These are phyloP conservation scores for Neopestalotiopsis rosae DNA, from an alignment of 2,329 filamentous ascomycete species.

Conservation along the genomic window DNA sequence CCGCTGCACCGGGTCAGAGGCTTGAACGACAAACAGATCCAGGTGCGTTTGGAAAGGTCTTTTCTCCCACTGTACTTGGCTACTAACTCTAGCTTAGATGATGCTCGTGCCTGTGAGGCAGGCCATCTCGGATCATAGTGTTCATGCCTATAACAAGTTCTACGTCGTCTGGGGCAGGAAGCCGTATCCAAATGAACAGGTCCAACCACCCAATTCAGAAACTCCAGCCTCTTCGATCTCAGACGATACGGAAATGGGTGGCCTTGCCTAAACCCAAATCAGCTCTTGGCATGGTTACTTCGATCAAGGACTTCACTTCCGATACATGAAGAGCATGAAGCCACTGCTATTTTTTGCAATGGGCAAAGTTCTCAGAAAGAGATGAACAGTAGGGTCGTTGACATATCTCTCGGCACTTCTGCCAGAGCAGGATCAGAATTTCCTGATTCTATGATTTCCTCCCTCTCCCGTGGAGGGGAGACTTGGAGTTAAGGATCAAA, in stretches of 20 bases:
- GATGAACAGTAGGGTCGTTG: too few species aligned
- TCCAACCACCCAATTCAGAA: background rate
- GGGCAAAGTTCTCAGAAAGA: background rate
- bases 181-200: conserved; percentile 43
- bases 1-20: conserved; percentile 47
- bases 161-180: conserved; percentile 58
- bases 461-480: too few species aligned
- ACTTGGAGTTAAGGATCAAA: too few species aligned
- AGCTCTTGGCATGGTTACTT: background rate
- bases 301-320: background rate
- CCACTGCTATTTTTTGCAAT: background rate
- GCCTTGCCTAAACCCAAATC: background rate
- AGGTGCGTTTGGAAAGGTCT: conserved; percentile 41
- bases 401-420: too few species aligned
- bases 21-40: conserved; percentile 50
- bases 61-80: background rate
- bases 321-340: background rate
- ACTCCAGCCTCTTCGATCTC: background rate
- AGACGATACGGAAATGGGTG: conserved; percentile 10
- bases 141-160: conserved; percentile 56
- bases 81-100: conserved; percentile 39
- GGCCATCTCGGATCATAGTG: conserved; percentile 49
- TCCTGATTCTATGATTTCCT: too few species aligned
- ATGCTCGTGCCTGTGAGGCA: conserved; percentile 54
- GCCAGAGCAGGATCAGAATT: too few species aligned